These are phyloP conservation scores for Mrakia blollopis DNA, from an alignment of 768 basidiomycete genomes.

Conservation along the genomic window DNA sequence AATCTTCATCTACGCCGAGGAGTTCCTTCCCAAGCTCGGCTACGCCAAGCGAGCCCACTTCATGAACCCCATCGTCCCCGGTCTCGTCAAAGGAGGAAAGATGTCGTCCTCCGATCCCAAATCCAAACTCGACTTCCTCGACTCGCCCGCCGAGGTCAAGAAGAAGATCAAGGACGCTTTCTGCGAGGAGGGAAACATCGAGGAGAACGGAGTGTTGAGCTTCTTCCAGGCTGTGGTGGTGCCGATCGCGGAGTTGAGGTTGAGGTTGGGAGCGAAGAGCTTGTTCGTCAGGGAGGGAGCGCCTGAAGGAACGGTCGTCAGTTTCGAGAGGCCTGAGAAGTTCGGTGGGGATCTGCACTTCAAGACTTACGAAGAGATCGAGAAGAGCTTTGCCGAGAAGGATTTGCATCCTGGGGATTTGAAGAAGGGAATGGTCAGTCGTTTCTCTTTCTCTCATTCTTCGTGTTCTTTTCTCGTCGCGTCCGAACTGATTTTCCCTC, in stretches of 20 bases:
- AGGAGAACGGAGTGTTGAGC: slow-evolving; percentile 80
- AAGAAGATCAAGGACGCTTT: slow-evolving; percentile 88
- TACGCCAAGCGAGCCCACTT: slow-evolving; percentile 92
- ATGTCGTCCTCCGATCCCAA: slow-evolving; percentile 98
- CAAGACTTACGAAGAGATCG: slow-evolving; percentile 58
- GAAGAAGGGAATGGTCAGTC: slow-evolving; percentile 61
- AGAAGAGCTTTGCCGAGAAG: slow-evolving; percentile 68
- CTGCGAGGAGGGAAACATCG: slow-evolving; percentile 85
- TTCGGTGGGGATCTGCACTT: slow-evolving; percentile 67
- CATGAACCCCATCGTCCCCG: slow-evolving; percentile 98
- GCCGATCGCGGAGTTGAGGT: slow-evolving; percentile 70
- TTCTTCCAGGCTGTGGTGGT: slow-evolving; percentile 85
- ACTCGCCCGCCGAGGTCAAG: slow-evolving; percentile 71
- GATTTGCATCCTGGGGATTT: slow-evolving; percentile 84
- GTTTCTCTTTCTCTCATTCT: not conserved
- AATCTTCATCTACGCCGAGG: slow-evolving; percentile 96
- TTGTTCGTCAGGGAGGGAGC: slow-evolving; percentile 66
- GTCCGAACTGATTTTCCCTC: not conserved
- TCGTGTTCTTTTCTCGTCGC: not conserved
- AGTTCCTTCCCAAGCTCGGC: slow-evolving; percentile 87
- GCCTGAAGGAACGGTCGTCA: slow-evolving; percentile 75
- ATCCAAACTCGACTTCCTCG: slow-evolving; percentile 97
- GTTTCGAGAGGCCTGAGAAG: slow-evolving; percentile 69
- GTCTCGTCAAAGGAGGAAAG: slow-evolving; percentile 78
- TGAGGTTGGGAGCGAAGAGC: slow-evolving; percentile 42